These are phyloP conservation scores for Houttuynia cordata DNA, from an alignment of 164 flowering plant species.

Conservation along the genomic window DNA sequence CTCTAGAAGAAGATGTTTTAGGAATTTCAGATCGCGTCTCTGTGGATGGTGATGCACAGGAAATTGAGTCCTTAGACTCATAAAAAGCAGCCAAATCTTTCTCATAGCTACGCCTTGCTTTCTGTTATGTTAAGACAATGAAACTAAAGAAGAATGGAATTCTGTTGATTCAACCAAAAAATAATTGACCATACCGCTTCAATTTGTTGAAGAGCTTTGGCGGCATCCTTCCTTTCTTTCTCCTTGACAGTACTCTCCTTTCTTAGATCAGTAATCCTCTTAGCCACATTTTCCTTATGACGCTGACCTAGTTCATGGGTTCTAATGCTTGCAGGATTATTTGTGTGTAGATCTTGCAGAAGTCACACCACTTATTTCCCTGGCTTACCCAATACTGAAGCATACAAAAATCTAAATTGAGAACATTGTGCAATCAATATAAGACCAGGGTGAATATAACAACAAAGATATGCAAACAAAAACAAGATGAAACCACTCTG, in stretches of 20 bases:
- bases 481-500: no score
- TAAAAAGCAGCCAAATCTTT: slow-evolving; percentile 59
- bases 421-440: not conserved
- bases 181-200: slow-evolving; percentile 65
- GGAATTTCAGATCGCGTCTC: slow-evolving; percentile 23
- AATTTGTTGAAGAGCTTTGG: slow-evolving; percentile 66
- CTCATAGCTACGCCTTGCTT: slow-evolving; percentile 90
- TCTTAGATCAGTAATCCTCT: slow-evolving; percentile 60
- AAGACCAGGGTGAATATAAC: no score
- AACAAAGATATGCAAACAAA: no score
- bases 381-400: slow-evolving; percentile 90
- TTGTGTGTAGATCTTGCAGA: slow-evolving; percentile 89
- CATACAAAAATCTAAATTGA: slow-evolving; percentile 2
- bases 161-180: not conserved
- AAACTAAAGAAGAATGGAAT: not conserved
- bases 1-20: slow-evolving; percentile 14
- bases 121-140: slow-evolving; percentile 25
- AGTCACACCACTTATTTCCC: slow-evolving; percentile 96
- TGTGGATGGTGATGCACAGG: no score
- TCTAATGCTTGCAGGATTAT: slow-evolving; percentile 75
- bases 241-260: slow-evolving; percentile 69
- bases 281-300: slow-evolving; percentile 76
- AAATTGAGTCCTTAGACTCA: slow-evolving; percentile 51
- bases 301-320: slow-evolving; percentile 91
- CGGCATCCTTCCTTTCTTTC: slow-evolving; percentile 66